These are phyloP conservation scores for Gigaspora rosea DNA, from an alignment of 192 early-diverging fungal genomes.

Conservation along the genomic window DNA sequence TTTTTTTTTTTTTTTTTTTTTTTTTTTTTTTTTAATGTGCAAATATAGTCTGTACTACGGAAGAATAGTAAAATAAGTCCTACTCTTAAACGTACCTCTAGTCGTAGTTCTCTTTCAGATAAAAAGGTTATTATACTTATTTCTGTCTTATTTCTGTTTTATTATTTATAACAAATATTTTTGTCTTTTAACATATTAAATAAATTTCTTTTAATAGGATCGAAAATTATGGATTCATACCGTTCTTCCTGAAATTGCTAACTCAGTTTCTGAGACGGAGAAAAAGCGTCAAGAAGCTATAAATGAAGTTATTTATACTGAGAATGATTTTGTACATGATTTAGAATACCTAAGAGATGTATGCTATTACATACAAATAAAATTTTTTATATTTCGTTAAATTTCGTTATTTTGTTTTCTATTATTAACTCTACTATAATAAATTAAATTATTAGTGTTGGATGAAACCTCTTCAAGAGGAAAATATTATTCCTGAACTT, in stretches of 20 bases:
- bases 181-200: not conserved
- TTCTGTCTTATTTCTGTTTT: not conserved
- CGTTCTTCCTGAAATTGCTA: slow-evolving; percentile 73
- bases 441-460: slow-evolving; percentile 51
- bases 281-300: slow-evolving; percentile 91
- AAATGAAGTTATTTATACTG: slow-evolving; percentile 89
- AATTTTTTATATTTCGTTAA: not conserved
- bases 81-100: slow-evolving; percentile 35
- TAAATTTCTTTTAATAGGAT: slow-evolving; percentile 46
- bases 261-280: slow-evolving; percentile 71
- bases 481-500: slow-evolving; percentile 65
- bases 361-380: not conserved
- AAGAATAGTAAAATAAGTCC: slow-evolving; percentile 33
- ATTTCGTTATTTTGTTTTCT: slow-evolving; percentile 3
- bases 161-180: not conserved
- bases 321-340: slow-evolving; percentile 90
- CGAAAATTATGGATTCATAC: slow-evolving; percentile 82
- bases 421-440: not conserved
- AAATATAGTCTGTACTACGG: slow-evolving; percentile 35
- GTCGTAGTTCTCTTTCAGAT: slow-evolving; percentile 44
- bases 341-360: slow-evolving; percentile 78
- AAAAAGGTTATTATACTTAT: slow-evolving; percentile 35
- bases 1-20: too few relatives aligned
- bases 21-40: not conserved
- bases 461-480: slow-evolving; percentile 62